These are phyloP conservation scores for Tetrapyrgos nigripes DNA, from an alignment of 1,284 basidiomycete species.

Conservation along the genomic window DNA sequence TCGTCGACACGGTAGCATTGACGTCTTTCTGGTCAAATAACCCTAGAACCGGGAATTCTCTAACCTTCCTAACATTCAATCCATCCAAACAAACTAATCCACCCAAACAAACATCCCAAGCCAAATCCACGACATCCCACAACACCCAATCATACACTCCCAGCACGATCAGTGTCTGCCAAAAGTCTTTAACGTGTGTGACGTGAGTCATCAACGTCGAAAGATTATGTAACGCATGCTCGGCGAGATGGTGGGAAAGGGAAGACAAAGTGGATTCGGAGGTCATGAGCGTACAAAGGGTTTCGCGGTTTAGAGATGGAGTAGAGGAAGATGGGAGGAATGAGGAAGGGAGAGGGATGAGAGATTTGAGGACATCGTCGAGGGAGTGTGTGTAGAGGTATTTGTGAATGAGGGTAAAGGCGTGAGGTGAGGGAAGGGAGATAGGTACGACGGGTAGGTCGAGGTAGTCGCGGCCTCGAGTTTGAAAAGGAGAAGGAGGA, in stretches of 20 bases:
- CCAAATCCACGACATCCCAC: conserved; percentile 74
- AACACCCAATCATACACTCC: conserved; percentile 69
- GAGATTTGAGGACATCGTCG: conserved; percentile 54
- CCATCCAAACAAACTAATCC: too few species aligned
- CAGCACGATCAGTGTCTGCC: conserved; percentile 74
- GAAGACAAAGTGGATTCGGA: conserved; percentile 53
- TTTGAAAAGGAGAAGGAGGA: conserved; percentile 42
- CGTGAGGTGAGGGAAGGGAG: conserved; percentile 68
- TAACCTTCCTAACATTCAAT: too few species aligned
- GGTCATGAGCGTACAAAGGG: conserved; percentile 49
- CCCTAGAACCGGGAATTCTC: too few species aligned
- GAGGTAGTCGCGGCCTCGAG: not conserved
- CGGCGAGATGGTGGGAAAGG: conserved; percentile 57
- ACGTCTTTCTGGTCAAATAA: too few species aligned
- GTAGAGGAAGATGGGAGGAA: conserved; percentile 38
- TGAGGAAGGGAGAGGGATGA: conserved; percentile 62
- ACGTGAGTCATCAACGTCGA: conserved; percentile 59
- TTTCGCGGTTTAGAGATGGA: conserved; percentile 52
- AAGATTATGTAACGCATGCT: conserved; percentile 47
- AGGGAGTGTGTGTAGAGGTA: conserved; percentile 72
- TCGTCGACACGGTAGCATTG: too few species aligned
- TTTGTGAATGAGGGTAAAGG: conserved; percentile 66
- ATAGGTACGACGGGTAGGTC: conserved; percentile 70
- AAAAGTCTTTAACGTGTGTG: conserved; percentile 73
- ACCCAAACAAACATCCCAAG: conserved; percentile 74